Evolutionary conservation across 2,329 filamentous ascomycete species (phyloP), one percentile per base, ranked within the genome.

Genomic region (Sarocladium oryzae): DNA sequence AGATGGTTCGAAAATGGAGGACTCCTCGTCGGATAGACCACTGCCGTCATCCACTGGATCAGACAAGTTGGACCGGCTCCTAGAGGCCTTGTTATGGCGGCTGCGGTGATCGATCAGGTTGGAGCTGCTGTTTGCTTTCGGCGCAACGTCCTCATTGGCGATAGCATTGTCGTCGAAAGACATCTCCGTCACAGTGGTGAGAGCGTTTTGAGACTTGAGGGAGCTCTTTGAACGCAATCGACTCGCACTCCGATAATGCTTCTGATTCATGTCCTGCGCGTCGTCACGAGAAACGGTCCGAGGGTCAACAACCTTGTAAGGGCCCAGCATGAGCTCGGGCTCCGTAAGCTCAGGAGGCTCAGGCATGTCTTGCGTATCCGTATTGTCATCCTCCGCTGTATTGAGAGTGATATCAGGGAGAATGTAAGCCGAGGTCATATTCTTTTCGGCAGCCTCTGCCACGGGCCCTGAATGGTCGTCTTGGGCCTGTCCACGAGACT

Each of bases 371-470:
- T 61, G 61, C 2, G 61, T 63, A 45, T 63, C 61, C 3, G 63
- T 66, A 52, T 60, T 62, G 53, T 71, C 66, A 8, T 37, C 23
- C 20, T 67, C 64, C 51, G 72, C 69, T 3, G 66, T 69, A 51
- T 76, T 71, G 30, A 79, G 68, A 2, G 78, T 81, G 54, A 81
- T 80, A 55, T 82, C 78, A 20, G 78, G 77, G 52, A 81, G 68
- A 56, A 81, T 79, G 57, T 80, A 75, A 3, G 76, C 78, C 5
- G 78, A 81, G 0, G 78, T 81, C 73, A 81, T 78, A 55, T 79
- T 78, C 35, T 79, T 76, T 46, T 72, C 71, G 7, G 65, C 68
- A 51, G 67, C 64, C 1, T 69, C 66, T 3, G 69, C 66, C 2
- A 67, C 57, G 11, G 59, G 63, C 13, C 58, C 63, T 35, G 66